Evolutionary conservation across 192 early-diverging fungal species (phyloP), one percentile per base, ranked within the genome.

Genomic region (Mortierella antarctica): DNA sequence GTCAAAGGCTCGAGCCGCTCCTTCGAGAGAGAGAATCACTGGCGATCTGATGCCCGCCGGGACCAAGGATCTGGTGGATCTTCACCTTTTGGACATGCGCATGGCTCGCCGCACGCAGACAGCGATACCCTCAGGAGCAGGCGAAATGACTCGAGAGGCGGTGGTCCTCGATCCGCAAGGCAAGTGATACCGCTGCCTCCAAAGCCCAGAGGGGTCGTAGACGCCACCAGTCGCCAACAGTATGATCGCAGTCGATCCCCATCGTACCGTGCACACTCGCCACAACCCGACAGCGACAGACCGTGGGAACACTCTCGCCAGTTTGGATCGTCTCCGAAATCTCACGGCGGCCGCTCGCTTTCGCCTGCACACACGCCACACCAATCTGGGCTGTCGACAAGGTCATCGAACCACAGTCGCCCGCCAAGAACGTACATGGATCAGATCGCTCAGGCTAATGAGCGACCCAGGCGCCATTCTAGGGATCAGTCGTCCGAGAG

Each of bases 221-320:
- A 80, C 13, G 74, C 74, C 52, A 76, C 69, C 54, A 44, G 46
- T 51, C 67, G 31, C 40, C 67, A 57, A 6, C 60, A 40, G 9
- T 56, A 61, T 9, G 70, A 80, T 41, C 70, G 77, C 18, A 80
- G 77, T 58, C 77, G 70, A 4, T 80, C 77, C 5, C 77, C 77
- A 4, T 72, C 77, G 0, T 72, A 67, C 52, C 77, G 77, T 8
- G 67, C 77, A 14, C 63, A 21, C 4, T 80, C 77, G 8, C 77
- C 77, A 7, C 49, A 68, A 15, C 63, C 74, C 42, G 57, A 51
- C 39, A 51, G 56, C 20, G 69, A 64, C 42, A 62, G 55, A 20
- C 69, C 51, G n/a, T 58, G 69, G 63, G 69, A 79, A 7, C 40
- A 58, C 15, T 39, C 63, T 2, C 47, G 63, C 10, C 71, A 66